A percentile compares a stretch with the other conserved stretches of the same genome.
phyloP scores from a whole-genome alignment of 202 grass and related monocot species.

The Schoenoplectus triqueter region DNA sequence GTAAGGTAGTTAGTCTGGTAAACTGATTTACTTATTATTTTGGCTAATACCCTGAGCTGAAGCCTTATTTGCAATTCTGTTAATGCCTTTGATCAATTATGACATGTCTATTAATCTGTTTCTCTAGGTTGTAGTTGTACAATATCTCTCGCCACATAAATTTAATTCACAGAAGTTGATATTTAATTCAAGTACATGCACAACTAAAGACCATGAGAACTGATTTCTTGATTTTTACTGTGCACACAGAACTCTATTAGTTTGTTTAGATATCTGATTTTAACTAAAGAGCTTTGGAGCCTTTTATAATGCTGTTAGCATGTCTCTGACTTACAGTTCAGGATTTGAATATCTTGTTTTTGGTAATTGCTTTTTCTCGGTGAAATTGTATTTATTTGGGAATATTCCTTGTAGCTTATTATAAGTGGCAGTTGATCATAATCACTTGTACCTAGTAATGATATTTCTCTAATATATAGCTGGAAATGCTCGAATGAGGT shows the following conservation, averaged over 20 bases:
- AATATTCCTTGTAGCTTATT: neutral
- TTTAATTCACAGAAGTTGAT: neutral
- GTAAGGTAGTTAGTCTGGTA: neutral
- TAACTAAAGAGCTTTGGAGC: neutral
- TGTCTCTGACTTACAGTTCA: neutral
- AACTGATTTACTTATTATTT: neutral
- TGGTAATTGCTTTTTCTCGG: neutral
- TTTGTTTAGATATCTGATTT: neutral
- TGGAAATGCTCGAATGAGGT: neutral
- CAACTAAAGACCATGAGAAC: neutral
- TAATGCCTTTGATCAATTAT: neutral
- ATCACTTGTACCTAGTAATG: neutral
- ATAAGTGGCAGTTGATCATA: neutral
- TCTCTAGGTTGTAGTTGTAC: constrained; percentile 2
- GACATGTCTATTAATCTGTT: neutral
- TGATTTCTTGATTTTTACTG: neutral
- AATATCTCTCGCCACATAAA: neutral
- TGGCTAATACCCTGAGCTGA: neutral
- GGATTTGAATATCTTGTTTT: neutral
- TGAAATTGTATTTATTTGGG: too few species aligned
- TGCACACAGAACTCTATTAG: neutral
- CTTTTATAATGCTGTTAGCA: neutral
- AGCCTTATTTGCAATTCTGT: neutral
- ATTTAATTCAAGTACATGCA: neutral
- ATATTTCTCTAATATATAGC: neutral